Conservation (phyloP, 768 basidiomycete genomes). For the Leucocoprinus leucothites region DNA sequence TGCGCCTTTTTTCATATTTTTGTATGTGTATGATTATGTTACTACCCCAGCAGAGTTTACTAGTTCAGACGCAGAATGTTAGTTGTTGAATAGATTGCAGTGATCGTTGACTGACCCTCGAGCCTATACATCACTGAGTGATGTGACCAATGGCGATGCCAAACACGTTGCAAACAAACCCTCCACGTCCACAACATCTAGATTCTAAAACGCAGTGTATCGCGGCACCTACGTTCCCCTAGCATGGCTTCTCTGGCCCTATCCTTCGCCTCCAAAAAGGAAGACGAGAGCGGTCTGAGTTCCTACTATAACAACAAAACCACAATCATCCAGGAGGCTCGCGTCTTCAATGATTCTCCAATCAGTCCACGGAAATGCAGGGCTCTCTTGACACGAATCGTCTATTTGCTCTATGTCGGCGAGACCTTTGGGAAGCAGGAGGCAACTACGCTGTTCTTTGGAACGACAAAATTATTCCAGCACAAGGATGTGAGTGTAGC, state of each 20-base stretch:
- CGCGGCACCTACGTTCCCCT: conserved; percentile 12
- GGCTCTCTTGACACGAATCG: conserved; percentile 92
- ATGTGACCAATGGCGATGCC: conserved; percentile 15
- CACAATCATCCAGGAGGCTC: conserved; percentile 96
- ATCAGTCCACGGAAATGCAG: conserved; percentile 97
- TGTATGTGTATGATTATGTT: conserved; percentile 9
- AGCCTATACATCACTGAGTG: background rate
- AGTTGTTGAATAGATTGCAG: conserved; percentile 6
- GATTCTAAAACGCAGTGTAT: conserved; percentile 11
- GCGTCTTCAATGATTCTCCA: conserved; percentile 98
- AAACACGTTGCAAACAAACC: conserved; percentile 37
- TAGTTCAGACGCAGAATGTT: conserved; percentile 8
- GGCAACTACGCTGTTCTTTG: conserved; percentile 97
- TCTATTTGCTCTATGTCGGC: conserved; percentile 94
- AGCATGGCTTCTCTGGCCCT: conserved; percentile 55
- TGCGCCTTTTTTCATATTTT: background rate
- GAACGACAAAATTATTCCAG: conserved; percentile 97
- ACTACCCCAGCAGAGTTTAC: conserved; percentile 5
- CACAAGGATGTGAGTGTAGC: conserved; percentile 88
- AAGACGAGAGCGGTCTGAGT: conserved; percentile 92
- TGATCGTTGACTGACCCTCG: background rate
- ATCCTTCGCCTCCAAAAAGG: conserved; percentile 90
- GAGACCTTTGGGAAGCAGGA: conserved; percentile 95
- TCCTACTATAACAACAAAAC: conserved; percentile 96
- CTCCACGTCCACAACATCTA: conserved; percentile 35